Percentiles rank a stretch among this genome's conserved stretches.
These are phyloP conservation scores for Phycomyces blakesleeanus DNA, from an alignment of 192 early-diverging fungal genomes.

Conservation along the genomic window DNA sequence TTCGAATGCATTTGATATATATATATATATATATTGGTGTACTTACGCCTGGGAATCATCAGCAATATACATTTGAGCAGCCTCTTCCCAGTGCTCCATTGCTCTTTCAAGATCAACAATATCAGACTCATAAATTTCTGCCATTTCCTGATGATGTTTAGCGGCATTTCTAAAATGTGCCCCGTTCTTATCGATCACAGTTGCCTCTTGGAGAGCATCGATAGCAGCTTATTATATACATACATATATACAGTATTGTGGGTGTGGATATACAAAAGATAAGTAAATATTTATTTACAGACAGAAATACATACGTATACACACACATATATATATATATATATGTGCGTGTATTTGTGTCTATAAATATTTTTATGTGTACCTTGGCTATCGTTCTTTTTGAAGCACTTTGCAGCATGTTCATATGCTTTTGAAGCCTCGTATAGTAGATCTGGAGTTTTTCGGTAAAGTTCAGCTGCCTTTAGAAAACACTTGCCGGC, in stretches of 20 bases:
- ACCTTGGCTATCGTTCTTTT: slow-evolving; percentile 76
- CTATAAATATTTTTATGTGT: background rate
- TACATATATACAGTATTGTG: slow-evolving; percentile 47
- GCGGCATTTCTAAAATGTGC: slow-evolving; percentile 54
- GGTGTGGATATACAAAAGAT: no score
- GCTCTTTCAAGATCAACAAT: slow-evolving; percentile 43
- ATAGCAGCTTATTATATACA: slow-evolving; percentile 46
- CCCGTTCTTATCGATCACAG: slow-evolving; percentile 83
- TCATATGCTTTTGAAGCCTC: slow-evolving; percentile 83
- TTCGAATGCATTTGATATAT: no score
- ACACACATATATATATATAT: background rate
- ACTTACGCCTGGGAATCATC: slow-evolving; percentile 86
- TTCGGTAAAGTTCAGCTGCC: slow-evolving; percentile 75
- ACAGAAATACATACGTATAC: slow-evolving; percentile 31
- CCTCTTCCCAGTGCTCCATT: slow-evolving; percentile 82
- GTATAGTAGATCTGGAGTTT: slow-evolving; percentile 66
- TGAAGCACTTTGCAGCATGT: slow-evolving; percentile 85
- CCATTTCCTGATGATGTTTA: slow-evolving; percentile 29
- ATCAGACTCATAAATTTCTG: slow-evolving; percentile 82
- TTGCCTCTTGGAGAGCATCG: slow-evolving; percentile 67
- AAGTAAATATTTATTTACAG: no score
- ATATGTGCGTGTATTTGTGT: no score
- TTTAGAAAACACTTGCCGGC: slow-evolving; percentile 88
- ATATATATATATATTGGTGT: no score
- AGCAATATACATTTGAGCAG: slow-evolving; percentile 86